Evolutionary conservation across 441 rosid genomes (phyloP).

Genomic region (Kokia cookei): DNA sequence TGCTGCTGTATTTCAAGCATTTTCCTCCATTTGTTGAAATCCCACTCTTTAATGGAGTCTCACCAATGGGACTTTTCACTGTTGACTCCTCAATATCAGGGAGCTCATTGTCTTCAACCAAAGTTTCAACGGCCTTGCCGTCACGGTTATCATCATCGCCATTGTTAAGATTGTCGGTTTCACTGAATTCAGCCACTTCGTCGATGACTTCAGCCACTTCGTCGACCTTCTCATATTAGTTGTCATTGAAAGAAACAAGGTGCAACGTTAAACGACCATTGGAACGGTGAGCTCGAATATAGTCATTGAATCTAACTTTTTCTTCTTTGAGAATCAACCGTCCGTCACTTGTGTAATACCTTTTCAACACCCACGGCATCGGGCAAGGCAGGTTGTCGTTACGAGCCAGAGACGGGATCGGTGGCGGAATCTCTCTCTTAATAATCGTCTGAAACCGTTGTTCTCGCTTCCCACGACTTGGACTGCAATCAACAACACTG

Average conservation of each 20-base stretch:
- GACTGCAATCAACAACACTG: neutral
- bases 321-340: slow-evolving; percentile 49
- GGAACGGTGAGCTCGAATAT: slow-evolving; percentile 39
- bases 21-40: slow-evolving; percentile 29
- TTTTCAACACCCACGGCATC: slow-evolving; percentile 50
- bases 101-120: neutral
- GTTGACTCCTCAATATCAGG: slow-evolving; percentile 3
- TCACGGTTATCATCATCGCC: neutral
- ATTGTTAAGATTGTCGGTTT: neutral
- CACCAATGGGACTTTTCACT: slow-evolving; percentile 6
- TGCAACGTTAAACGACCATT: slow-evolving; percentile 52
- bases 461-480: neutral
- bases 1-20: slow-evolving; percentile 32
- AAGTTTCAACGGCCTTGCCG: neutral
- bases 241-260: slow-evolving; percentile 28
- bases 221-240: neutral
- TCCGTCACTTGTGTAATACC: slow-evolving; percentile 48
- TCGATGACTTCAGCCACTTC: neutral
- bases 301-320: slow-evolving; percentile 43
- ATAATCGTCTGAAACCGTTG: neutral
- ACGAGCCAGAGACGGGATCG: slow-evolving; percentile 42
- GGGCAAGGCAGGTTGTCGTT: slow-evolving; percentile 32
- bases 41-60: slow-evolving; percentile 21
- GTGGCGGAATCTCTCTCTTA: slow-evolving; percentile 47
- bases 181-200: neutral